Evolutionary conservation across 2,329 filamentous ascomycete species (phyloP).

Genomic region (Tolypocladium endophyticum): DNA sequence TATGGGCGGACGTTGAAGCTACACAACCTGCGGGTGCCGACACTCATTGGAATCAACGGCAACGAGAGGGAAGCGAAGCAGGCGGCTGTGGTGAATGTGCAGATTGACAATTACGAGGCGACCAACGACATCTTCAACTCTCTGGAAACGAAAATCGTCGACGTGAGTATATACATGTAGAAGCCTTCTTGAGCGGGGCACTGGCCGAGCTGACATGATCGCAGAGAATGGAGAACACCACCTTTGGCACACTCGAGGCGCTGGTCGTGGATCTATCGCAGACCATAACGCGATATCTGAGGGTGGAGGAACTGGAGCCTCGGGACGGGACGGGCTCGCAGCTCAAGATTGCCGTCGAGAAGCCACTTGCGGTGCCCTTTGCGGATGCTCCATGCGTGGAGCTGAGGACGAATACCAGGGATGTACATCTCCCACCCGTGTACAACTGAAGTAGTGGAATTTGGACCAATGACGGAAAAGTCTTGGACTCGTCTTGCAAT

Average conservation of each 20-base stretch:
- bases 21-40: constrained; percentile 50
- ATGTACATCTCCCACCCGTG: constrained; percentile 4
- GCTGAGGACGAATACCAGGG: constrained; percentile 18
- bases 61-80: constrained; percentile 61
- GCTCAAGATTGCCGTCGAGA: constrained; percentile 54
- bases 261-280: constrained; percentile 39
- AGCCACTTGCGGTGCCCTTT: constrained; percentile 62
- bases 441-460: neutral
- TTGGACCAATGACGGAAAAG: neutral
- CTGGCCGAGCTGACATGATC: neutral
- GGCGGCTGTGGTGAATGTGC: constrained; percentile 51
- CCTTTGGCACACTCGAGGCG: constrained; percentile 54
- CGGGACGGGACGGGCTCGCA: constrained; percentile 27
- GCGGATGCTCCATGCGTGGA: constrained; percentile 64
- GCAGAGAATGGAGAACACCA: constrained; percentile 43
- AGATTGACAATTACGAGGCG: constrained; percentile 42
- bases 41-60: constrained; percentile 60
- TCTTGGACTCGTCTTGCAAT: neutral
- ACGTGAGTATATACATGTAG: constrained; percentile 33
- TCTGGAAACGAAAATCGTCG: constrained; percentile 49
- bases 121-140: constrained; percentile 38
- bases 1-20: constrained; percentile 33
- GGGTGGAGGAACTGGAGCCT: constrained; percentile 6
- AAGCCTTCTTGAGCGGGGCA: neutral
- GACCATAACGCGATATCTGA: constrained; percentile 33